Base-by-base conservation (phyloP, 768 basidiomycete species). In the Asterophora parasitica region DNA sequence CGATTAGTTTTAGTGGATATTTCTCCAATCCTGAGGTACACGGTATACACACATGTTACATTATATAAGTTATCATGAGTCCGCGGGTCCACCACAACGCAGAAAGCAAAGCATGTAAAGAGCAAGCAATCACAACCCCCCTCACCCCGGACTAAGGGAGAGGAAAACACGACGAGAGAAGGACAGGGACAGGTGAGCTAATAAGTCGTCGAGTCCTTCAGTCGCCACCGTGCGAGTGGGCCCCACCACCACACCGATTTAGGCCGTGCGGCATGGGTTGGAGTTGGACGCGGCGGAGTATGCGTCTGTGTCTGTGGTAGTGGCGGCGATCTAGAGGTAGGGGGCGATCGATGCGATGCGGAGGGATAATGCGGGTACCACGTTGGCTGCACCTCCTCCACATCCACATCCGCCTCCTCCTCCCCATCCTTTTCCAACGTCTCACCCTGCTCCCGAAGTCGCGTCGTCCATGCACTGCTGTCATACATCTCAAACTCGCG, bases 241-340 rank as follows among this genome's bases (percentile, higher is more conserved):
- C 85, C 85, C 86, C 87, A 89, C 83, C 86, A 88, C 82, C 81
- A 88, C 50, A 86, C 52, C 5, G 85, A 85, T 41, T 45, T 52
- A 1, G 64, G 59, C 15, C 53, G 56, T 39, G 48, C 40, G 8
- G 44, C 38, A 23, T 35, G 38, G 41, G 52, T 36, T 17, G 49
- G 49, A 19, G 48, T 45, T 7, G 50, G 53, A 38, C 49, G 15
- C 16, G 53, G 45, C 40, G 44, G 45, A 13, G 23, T 23, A 23
- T 6, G 23, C 23, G 23, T n/a, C n/a, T n/a, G n/a, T n/a, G n/a
- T n/a, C n/a, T n/a, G 23, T 23, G 23, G 23, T 23, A 6, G 23
- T 23, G 23, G 23, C 23, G 23, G 23, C 23, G 23, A 23, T 23
- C 23, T 23, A 6, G 23, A 23, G 23, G 23, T 23, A 23, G 23